A percentile compares a stretch with the other conserved stretches of the same genome.
Conservation (phyloP, 495 filamentous ascomycete genomes). For the Hypoxylon fuscum region DNA sequence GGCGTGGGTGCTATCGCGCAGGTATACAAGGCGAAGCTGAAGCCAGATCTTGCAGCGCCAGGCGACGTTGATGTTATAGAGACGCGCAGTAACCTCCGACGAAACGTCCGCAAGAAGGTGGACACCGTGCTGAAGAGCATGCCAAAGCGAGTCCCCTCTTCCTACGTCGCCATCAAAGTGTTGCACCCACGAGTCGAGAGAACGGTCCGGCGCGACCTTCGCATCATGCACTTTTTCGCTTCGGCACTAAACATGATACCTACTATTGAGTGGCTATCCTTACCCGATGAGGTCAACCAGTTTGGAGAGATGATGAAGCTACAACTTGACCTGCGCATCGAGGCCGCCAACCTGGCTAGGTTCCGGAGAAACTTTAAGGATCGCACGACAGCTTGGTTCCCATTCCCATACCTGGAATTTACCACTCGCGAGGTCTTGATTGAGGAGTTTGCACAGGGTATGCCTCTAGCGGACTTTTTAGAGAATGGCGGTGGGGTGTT, state of each 20-base stretch:
- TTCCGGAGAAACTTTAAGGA: slow-evolving; percentile 93
- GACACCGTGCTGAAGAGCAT: slow-evolving; percentile 85
- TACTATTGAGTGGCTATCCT: slow-evolving; percentile 96
- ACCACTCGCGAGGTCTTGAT: slow-evolving; percentile 91
- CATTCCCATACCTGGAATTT: slow-evolving; percentile 90
- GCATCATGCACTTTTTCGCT: slow-evolving; percentile 95
- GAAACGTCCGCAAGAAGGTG: slow-evolving; percentile 80
- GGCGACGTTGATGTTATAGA: slow-evolving; percentile 66
- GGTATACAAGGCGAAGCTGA: slow-evolving; percentile 95
- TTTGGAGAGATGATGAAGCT: slow-evolving; percentile 99
- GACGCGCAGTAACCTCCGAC: slow-evolving; percentile 63
- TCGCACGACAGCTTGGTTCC: slow-evolving; percentile 93
- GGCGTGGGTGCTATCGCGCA: slow-evolving; percentile 98
- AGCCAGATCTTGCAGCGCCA: slow-evolving; percentile 74
- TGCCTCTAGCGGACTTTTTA: slow-evolving; percentile 89
- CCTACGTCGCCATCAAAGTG: slow-evolving; percentile 96
- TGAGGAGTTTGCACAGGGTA: slow-evolving; percentile 95
- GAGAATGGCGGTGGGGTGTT: slow-evolving; percentile 91
- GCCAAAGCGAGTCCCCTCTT: slow-evolving; percentile 85
- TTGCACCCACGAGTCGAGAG: slow-evolving; percentile 92
- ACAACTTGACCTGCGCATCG: slow-evolving; percentile 94
- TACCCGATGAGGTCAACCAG: slow-evolving; percentile 92
- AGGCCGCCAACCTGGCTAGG: slow-evolving; percentile 84
- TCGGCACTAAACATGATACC: slow-evolving; percentile 84
- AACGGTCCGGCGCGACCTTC: slow-evolving; percentile 84